phyloP scores from a whole-genome alignment of 2,329 filamentous ascomycete genomes.

The Curvularia lunata region DNA sequence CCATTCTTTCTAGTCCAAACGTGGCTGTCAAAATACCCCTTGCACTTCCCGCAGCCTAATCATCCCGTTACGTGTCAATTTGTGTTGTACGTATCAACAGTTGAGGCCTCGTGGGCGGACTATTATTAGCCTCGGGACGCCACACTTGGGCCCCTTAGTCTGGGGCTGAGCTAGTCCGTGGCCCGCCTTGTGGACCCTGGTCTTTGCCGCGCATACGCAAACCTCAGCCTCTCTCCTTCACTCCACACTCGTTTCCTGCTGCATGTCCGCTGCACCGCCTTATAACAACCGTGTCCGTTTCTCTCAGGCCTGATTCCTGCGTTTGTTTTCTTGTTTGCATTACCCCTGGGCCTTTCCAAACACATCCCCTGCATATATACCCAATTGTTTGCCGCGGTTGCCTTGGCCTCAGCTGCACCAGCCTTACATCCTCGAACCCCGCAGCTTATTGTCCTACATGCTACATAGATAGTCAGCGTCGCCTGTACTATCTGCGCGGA shows the following conservation, averaged over 20 bases:
- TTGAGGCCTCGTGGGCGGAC: neutral
- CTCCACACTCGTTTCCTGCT: constrained; percentile 12
- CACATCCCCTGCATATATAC: constrained; percentile 2
- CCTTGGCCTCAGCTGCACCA: constrained; percentile 6
- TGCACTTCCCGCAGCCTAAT: too few relatives aligned
- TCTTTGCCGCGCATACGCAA: constrained; percentile 15
- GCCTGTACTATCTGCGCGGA: neutral
- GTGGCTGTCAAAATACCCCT: too few relatives aligned
- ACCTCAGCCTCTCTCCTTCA: constrained; percentile 21
- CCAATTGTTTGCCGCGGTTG: constrained; percentile 2
- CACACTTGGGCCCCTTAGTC: constrained; percentile 12
- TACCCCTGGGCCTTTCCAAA: neutral
- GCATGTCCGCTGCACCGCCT: neutral
- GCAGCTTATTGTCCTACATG: constrained; percentile 7
- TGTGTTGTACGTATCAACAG: too few relatives aligned
- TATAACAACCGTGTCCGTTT: neutral
- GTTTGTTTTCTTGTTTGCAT: neutral
- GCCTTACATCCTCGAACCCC: constrained; percentile 9
- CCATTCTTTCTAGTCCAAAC: too few relatives aligned
- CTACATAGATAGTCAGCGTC: constrained; percentile 2
- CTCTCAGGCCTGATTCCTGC: neutral
- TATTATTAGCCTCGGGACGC: constrained; percentile 18
- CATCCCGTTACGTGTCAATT: neutral
- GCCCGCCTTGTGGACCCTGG: constrained; percentile 12
- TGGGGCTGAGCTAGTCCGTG: constrained; percentile 7